phyloP scores from a whole-genome alignment of 768 basidiomycete genomes.

The Suillus ampliporus region DNA sequence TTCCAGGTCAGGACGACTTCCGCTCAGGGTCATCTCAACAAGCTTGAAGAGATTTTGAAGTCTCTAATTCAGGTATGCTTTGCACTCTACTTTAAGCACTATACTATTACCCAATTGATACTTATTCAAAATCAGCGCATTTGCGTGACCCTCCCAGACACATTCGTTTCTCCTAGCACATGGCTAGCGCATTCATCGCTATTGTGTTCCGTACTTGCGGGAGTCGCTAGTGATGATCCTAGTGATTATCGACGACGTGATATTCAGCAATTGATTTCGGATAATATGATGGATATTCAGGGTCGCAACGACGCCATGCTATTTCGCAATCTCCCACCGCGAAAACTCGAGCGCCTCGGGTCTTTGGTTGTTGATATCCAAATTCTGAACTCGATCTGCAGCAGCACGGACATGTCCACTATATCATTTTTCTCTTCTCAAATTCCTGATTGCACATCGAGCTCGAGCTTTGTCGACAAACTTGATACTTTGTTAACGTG shows the following conservation, averaged over 20 bases:
- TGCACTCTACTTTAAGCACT: not conserved
- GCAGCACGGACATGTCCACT: conserved; percentile 61
- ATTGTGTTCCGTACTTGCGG: conserved; percentile 45
- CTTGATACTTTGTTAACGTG: conserved; percentile 79
- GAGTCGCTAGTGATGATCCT: conserved; percentile 40
- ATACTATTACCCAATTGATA: conserved; percentile 10
- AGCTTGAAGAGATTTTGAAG: conserved; percentile 58
- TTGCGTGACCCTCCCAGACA: conserved; percentile 74
- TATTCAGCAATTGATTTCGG: conserved; percentile 54
- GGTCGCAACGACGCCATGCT: conserved; percentile 82
- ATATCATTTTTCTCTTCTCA: conserved; percentile 63
- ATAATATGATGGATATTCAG: conserved; percentile 72
- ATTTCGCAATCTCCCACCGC: conserved; percentile 68
- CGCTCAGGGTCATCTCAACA: conserved; percentile 59
- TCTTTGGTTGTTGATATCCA: conserved; percentile 64
- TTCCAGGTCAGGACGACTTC: conserved; percentile 59
- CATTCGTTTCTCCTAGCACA: conserved; percentile 72
- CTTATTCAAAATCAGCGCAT: conserved; percentile 51
- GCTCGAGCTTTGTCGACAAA: conserved; percentile 62
- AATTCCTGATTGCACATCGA: conserved; percentile 38
- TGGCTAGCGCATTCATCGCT: conserved; percentile 62
- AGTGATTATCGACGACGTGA: conserved; percentile 43
- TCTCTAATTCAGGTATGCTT: conserved; percentile 63
- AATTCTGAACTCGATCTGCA: conserved; percentile 80
- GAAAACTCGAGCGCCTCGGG: conserved; percentile 61